A percentile compares a stretch with the other conserved stretches of the same genome.
phyloP scores from a whole-genome alignment of 2,329 filamentous ascomycete genomes.

The Sporothrix mexicana region DNA sequence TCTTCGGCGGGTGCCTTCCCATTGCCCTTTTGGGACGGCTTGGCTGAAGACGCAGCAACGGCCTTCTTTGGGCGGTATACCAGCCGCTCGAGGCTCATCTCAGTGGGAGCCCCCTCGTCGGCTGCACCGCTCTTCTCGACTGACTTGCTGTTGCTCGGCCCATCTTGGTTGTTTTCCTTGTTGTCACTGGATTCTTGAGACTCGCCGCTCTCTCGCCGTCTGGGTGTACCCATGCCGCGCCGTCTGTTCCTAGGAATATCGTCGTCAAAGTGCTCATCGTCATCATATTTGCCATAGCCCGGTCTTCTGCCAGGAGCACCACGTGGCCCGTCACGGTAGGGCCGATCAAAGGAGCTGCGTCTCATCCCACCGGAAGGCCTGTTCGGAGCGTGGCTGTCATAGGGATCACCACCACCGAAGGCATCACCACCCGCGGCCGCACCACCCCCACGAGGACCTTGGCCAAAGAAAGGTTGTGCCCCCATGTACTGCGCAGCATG shows the following conservation, averaged over 20 bases:
- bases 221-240: background rate
- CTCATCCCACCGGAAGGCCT: constrained; percentile 15
- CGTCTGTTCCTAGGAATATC: background rate
- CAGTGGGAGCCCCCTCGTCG: background rate
- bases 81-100: constrained; percentile 14
- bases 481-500: constrained; percentile 25
- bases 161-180: constrained; percentile 11
- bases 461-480: constrained; percentile 14
- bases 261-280: background rate
- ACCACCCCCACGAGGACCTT: background rate
- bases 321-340: constrained; percentile 6
- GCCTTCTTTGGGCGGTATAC: background rate
- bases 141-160: background rate
- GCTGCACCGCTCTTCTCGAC: background rate
- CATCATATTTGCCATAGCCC: constrained; percentile 3
- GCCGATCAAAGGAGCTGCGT: background rate
- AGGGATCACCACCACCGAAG: constrained; percentile 8
- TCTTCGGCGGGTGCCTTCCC: background rate
- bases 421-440: background rate
- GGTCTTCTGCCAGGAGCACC: constrained; percentile 5
- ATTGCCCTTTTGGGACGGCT: background rate
- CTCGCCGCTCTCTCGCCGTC: background rate
- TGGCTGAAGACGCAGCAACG: background rate
- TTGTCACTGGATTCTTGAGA: constrained; percentile 4
- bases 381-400: background rate